phyloP scores from a whole-genome alignment of 345 rosid genomes.

The Salix suchowensis region DNA sequence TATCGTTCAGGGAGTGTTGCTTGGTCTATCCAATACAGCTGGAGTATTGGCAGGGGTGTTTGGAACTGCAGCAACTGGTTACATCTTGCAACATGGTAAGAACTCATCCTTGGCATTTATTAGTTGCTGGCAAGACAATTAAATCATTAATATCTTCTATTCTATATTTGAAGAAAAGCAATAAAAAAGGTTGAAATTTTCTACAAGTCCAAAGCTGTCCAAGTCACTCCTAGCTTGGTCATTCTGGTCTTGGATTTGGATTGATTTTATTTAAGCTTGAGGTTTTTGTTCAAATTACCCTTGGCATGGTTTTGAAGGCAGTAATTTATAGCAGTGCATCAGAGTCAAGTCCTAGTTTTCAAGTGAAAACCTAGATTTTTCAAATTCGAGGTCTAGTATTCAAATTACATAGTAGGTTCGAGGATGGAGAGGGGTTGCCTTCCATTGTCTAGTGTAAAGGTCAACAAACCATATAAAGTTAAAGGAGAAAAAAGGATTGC shows the following conservation, averaged over 20 bases:
- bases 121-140: neutral
- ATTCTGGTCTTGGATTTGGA: neutral
- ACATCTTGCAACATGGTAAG: constrained; percentile 84
- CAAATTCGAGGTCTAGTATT: no score
- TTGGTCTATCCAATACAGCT: constrained; percentile 88
- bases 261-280: neutral
- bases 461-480: neutral
- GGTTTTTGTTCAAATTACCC: neutral
- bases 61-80: constrained; percentile 95
- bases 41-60: constrained; percentile 93
- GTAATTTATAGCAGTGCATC: no score
- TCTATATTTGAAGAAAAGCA: neutral
- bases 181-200: neutral
- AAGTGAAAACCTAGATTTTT: no score
- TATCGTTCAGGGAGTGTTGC: constrained; percentile 67
- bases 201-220: neutral
- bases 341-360: no score
- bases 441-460: neutral
- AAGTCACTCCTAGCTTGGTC: neutral
- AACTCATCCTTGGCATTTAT: neutral
- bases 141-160: neutral
- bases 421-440: neutral
- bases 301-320: neutral
- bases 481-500: neutral
- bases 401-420: neutral